Conservation (phyloP, 2,329 filamentous ascomycete species). For the Colletotrichum lindemuthianum region DNA sequence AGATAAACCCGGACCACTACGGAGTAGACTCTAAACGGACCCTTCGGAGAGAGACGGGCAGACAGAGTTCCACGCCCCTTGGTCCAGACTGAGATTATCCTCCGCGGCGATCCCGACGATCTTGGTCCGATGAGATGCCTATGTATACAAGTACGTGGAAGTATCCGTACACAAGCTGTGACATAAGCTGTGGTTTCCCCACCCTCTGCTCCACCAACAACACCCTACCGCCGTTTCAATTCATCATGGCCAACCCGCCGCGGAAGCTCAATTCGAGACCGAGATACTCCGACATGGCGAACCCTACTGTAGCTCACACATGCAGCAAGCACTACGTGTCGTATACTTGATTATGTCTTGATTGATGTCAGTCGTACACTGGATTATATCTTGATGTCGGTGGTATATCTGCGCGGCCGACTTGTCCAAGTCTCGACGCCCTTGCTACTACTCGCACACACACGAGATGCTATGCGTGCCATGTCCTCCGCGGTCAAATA, state of each 20-base stretch:
- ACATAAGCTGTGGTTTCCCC: neutral
- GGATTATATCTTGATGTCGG: slow-evolving; percentile 25
- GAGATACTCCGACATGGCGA: too few species aligned
- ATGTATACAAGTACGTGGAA: too few species aligned
- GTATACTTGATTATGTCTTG: slow-evolving; percentile 20
- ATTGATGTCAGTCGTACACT: slow-evolving; percentile 30
- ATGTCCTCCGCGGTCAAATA: slow-evolving; percentile 11
- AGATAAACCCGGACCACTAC: too few species aligned
- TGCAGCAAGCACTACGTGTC: neutral
- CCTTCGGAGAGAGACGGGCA: too few species aligned
- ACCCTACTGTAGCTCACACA: too few species aligned
- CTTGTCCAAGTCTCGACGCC: slow-evolving; percentile 22
- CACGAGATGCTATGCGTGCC: slow-evolving; percentile 28
- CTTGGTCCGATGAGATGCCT: neutral
- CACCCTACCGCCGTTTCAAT: neutral
- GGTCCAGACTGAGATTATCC: neutral
- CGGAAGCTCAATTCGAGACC: neutral
- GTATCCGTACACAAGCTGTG: too few species aligned
- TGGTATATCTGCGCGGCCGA: slow-evolving; percentile 32
- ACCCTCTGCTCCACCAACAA: neutral
- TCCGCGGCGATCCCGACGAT: slow-evolving; percentile 7
- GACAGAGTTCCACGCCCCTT: neutral
- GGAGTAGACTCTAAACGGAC: too few species aligned
- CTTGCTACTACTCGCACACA: slow-evolving; percentile 27
- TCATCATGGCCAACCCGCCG: neutral